phyloP scores from a whole-genome alignment of 306 rosid species.

The Pyrus communis region DNA sequence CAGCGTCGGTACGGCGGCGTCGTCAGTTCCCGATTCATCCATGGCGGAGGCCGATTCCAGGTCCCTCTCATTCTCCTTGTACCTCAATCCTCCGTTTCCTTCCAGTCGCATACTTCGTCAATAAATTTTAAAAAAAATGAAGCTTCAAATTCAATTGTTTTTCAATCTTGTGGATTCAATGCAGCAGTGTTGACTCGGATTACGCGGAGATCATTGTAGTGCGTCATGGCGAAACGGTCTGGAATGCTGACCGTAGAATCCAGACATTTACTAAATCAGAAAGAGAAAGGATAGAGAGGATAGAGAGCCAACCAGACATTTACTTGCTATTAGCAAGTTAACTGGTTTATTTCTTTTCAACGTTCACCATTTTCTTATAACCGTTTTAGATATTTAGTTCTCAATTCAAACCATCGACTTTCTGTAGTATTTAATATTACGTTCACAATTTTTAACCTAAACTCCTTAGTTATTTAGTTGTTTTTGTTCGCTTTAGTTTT shows the following conservation, averaged over 20 bases:
- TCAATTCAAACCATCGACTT: too few species aligned
- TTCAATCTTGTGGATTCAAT: not conserved
- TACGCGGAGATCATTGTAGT: constrained; percentile 72
- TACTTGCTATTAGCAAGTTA: too few species aligned
- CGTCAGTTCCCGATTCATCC: constrained; percentile 3
- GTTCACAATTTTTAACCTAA: too few species aligned
- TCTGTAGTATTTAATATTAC: too few species aligned
- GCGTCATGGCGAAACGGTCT: constrained; percentile 88
- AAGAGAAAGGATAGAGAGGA: too few species aligned
- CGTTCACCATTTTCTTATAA: too few species aligned
- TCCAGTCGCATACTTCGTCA: not conserved
- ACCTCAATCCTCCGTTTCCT: not conserved
- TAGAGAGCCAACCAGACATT: too few species aligned
- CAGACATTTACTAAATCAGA: constrained; percentile 23
- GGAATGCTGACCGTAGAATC: constrained; percentile 70
- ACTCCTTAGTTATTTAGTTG: too few species aligned
- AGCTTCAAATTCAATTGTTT: not conserved
- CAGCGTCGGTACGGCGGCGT: constrained; percentile 20
- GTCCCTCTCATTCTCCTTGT: constrained; percentile 24
- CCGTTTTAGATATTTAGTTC: too few species aligned
- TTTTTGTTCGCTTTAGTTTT: too few species aligned
- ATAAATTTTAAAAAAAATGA: not conserved
- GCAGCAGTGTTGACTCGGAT: constrained; percentile 34
- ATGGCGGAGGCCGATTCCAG: constrained; percentile 42
- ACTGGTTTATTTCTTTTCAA: too few species aligned